Evolutionary conservation across 352 stramenopile species (phyloP), one percentile per base, ranked within the genome.

Genomic region (Pythium guiyangense): DNA sequence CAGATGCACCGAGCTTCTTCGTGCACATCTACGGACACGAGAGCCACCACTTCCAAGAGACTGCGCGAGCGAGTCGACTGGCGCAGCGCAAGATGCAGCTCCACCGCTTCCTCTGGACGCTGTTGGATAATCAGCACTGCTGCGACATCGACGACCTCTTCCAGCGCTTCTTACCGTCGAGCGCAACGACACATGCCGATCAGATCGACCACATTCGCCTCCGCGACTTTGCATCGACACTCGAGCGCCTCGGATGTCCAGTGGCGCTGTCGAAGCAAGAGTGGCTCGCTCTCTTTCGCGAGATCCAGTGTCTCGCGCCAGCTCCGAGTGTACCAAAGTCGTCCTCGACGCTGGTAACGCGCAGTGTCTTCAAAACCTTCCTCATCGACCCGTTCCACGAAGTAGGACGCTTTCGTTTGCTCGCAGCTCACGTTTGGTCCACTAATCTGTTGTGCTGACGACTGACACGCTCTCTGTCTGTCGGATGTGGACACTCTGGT

Each of bases 381-480:
- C 34, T 81, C 18, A n/a, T 81, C 11, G 70, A 81, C 6, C 72
- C 70, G 0, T 71, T 79, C 42, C 72, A 81, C 45, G 49, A 67
- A 70, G 72, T 77, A 66, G 48, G 59, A 46, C 29, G 6, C 4
- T 34, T 9, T 34, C 29, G 29, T 34, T 4, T 9, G 29, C 29
- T 34, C 20, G n/a, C 6, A 14, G 15, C 6, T 52, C 18, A 15
- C 40, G 25, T 31, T 20, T 17, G n/a, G 17, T 17, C 2, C 12
- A 4, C 27, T 34, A 22, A 10, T 15, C 0, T 18, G 14, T 25
- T 12, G 15, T 22, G 26, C 11, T 50, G 5, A 34, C 14, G 10
- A 47, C 54, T 50, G 8, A 39, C 47, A 49, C 8, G 18, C 18
- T 25, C 6, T 27, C 17, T 47, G 27, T 59, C 14, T 52, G 10